Evolutionary conservation across 148 eudicot species (phyloP).

Genomic region (Silene uniflora): DNA sequence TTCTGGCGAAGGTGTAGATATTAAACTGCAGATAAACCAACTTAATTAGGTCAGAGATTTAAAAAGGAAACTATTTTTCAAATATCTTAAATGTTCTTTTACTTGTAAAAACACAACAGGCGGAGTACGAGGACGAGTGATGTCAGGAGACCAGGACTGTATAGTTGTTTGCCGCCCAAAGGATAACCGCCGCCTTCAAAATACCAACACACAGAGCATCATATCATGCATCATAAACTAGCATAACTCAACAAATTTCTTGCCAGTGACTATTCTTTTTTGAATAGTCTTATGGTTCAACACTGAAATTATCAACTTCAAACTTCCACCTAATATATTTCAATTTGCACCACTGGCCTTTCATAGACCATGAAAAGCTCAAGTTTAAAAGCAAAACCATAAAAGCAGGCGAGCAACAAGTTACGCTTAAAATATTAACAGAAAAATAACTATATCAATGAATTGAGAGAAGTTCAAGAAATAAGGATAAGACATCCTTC

Average conservation of each 20-base stretch:
- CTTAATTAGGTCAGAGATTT: slow-evolving; percentile 8
- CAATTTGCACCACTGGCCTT: background rate
- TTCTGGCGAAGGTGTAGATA: slow-evolving; percentile 96
- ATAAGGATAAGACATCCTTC: background rate
- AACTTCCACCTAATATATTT: slow-evolving; percentile 3
- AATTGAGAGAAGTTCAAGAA: background rate
- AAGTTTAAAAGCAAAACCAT: background rate
- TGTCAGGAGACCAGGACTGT: background rate
- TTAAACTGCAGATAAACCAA: slow-evolving; percentile 51
- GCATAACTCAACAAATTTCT: background rate
- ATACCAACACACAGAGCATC: background rate
- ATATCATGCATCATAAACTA: background rate
- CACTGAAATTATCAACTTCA: background rate
- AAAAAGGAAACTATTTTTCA: background rate
- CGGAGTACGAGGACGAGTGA: background rate
- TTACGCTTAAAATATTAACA: background rate
- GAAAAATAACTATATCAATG: background rate
- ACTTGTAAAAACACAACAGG: background rate
- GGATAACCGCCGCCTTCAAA: background rate
- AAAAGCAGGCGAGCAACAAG: slow-evolving; percentile 1
- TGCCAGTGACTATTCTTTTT: background rate
- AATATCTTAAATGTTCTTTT: background rate
- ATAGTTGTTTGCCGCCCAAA: background rate
- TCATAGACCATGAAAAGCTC: background rate
- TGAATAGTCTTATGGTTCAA: background rate